phyloP scores from a whole-genome alignment of 495 filamentous ascomycete genomes.

The Xylaria venustula region DNA sequence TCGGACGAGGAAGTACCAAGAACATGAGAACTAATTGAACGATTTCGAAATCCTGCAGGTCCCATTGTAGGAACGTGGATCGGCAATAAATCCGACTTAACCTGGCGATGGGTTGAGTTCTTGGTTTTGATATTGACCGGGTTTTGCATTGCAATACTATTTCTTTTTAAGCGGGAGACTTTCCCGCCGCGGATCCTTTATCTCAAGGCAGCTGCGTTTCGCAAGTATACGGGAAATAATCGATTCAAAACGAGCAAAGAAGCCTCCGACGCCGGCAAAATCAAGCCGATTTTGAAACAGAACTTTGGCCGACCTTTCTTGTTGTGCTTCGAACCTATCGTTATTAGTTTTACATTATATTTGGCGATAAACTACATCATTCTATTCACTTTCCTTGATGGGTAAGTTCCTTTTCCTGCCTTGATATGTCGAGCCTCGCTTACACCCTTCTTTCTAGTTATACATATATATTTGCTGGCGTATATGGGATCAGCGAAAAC shows the following conservation, averaged over 20 bases:
- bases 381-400: slow-evolving; percentile 59
- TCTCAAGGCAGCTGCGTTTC: slow-evolving; percentile 59
- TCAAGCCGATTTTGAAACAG: slow-evolving; percentile 55
- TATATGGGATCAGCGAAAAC: slow-evolving; percentile 51
- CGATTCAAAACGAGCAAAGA: slow-evolving; percentile 68
- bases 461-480: slow-evolving; percentile 55
- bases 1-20: too few relatives aligned
- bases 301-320: slow-evolving; percentile 67
- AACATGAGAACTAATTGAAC: too few relatives aligned
- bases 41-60: too few relatives aligned
- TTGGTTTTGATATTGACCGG: slow-evolving; percentile 67
- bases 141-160: slow-evolving; percentile 52
- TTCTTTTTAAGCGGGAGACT: slow-evolving; percentile 69
- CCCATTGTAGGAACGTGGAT: slow-evolving; percentile 65
- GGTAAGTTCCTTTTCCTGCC: neutral
- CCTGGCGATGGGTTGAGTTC: slow-evolving; percentile 77
- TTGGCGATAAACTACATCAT: slow-evolving; percentile 61
- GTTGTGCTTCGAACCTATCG: slow-evolving; percentile 69
- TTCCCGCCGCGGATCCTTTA: slow-evolving; percentile 64
- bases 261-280: slow-evolving; percentile 57
- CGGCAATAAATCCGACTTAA: slow-evolving; percentile 48
- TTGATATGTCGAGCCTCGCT: neutral
- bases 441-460: slow-evolving; percentile 43
- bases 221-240: slow-evolving; percentile 63
- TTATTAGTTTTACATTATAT: slow-evolving; percentile 59